Evolutionary conservation across 2,329 filamentous ascomycete genomes (phyloP), one percentile per base, ranked within the genome.

Genomic region (Tolypocladium album): DNA sequence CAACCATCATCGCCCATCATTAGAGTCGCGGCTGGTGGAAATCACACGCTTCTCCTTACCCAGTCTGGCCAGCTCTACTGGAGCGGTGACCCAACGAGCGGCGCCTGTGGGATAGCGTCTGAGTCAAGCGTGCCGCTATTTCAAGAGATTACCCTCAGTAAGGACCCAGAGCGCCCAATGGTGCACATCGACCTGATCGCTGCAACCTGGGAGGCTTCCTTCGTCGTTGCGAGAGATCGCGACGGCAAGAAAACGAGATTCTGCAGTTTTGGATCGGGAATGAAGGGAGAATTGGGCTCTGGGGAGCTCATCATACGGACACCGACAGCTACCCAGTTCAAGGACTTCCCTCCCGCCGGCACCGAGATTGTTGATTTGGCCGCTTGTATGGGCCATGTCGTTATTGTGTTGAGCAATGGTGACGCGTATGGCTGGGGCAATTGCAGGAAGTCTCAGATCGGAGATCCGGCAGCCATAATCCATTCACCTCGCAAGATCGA

Each of bases 391-490:
- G 85, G 85, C 27, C 94, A 99, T 69, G 85, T 86, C 0, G 82
- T 95, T 20, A 84, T 78, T 1, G 82, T 97, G 0, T 74, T 96
- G 4, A 82, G 82, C 52, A 88, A 88, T 69, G 93, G 92, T 0
- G 81, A 88, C 20, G 86, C 87, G 1, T 96, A 89, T 70, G 92
- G 91, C 2, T 97, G 93, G 93, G 94, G 94, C 0, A 90, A 86
- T 67, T 88, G 89, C 17, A 83, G 91, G 31, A 94, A 96, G 69
- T 90, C 90, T 0, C 93, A 99, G 71, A 75, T 96, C 1, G 92
- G 92, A 0, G 73, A 77, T 50, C 80, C 81, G 0, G 74, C 75
- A 36, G 77, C 75, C 7, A 70, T 86, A 36, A 70, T 87, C 2
- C 80, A 82, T 74, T 68, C 68, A 20, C 91, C 91, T 6, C 77